Conservation (phyloP, 352 stramenopile genomes). For the Globisporangium perplexum region DNA sequence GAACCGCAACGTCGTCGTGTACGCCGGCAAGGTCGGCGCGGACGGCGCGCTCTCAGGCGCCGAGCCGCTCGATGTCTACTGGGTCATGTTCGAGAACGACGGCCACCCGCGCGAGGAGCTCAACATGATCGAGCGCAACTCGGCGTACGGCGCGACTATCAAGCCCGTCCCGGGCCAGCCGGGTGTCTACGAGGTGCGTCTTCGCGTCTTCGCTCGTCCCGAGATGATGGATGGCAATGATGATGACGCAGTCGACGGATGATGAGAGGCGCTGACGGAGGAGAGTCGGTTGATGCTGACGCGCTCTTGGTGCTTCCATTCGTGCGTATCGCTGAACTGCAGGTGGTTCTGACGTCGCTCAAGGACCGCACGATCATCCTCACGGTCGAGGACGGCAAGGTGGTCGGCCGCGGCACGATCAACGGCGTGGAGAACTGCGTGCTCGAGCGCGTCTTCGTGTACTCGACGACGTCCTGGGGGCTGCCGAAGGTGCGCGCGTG, state of each 20-base stretch:
- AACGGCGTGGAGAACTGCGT: conserved; percentile 67
- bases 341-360: conserved; percentile 68
- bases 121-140: conserved; percentile 85
- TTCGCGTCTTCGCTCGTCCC: no score
- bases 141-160: conserved; percentile 68
- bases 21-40: conserved; percentile 56
- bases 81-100: conserved; percentile 89
- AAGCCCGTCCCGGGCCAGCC: conserved; percentile 62
- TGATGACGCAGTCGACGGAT: no score
- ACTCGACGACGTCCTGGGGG: conserved; percentile 82
- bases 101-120: conserved; percentile 70
- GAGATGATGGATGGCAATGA: no score
- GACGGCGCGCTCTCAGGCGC: conserved; percentile 57
- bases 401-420: conserved; percentile 60
- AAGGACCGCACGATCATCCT: conserved; percentile 80
- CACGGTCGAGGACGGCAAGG: conserved; percentile 70
- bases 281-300: background rate
- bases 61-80: conserved; percentile 83
- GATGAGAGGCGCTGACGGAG: no score
- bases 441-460: conserved; percentile 78
- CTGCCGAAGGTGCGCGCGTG: conserved; percentile 66
- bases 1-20: conserved; percentile 89
- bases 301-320: background rate
- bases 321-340: background rate
- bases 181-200: conserved; percentile 56